phyloP scores from a whole-genome alignment of 257 asterid species.

The Nicotiana attenuata region DNA sequence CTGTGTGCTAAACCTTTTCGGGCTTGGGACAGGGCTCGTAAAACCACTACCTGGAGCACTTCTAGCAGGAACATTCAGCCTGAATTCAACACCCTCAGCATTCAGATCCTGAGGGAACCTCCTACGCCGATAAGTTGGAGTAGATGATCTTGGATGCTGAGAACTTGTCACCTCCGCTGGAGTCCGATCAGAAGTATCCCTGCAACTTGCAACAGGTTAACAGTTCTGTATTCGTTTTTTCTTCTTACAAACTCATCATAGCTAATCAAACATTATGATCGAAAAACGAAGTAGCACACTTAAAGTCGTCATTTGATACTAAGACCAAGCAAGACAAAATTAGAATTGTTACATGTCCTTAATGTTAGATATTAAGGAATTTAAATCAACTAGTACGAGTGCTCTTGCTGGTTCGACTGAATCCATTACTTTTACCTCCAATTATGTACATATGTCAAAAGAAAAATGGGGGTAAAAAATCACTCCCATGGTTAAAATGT shows the following conservation, averaged over 20 bases:
- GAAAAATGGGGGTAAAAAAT: no score
- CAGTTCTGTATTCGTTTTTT: background rate
- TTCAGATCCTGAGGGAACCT: constrained; percentile 39
- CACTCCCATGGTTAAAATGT: no score
- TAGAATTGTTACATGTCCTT: background rate
- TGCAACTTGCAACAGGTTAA: constrained; percentile 24
- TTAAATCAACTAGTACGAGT: no score
- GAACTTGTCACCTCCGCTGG: constrained; percentile 38
- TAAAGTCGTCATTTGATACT: background rate
- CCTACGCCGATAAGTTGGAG: constrained; percentile 41
- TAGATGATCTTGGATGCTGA: constrained; percentile 15
- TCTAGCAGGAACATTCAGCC: constrained; percentile 38
- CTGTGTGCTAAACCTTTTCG: constrained; percentile 45
- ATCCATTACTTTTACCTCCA: no score
- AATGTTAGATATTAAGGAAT: background rate
- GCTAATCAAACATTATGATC: background rate
- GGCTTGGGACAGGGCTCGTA: constrained; percentile 71
- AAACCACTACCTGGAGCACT: constrained; percentile 78
- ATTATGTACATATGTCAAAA: no score
- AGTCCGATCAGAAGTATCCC: constrained; percentile 18
- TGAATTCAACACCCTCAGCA: constrained; percentile 34
- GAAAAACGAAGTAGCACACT: background rate
- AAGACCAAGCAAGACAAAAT: background rate
- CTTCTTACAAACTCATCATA: background rate
- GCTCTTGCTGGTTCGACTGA: no score